phyloP scores from a whole-genome alignment of 306 rosid genomes.

The Mimosa pudica region DNA sequence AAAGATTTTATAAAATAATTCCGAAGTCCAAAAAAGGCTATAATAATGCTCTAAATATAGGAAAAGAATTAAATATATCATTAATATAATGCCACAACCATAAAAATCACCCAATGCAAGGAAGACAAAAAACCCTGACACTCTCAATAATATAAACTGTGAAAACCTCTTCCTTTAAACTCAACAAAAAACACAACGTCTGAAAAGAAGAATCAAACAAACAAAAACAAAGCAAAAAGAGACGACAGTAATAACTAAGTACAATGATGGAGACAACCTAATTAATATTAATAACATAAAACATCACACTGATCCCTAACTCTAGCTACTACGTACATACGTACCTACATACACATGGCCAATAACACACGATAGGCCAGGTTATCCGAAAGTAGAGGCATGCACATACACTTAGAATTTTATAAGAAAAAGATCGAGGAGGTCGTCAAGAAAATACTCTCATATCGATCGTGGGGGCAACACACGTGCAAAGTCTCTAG shows the following conservation, averaged over 20 bases:
- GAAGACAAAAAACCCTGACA: neutral
- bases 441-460: neutral
- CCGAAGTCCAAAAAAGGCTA: neutral
- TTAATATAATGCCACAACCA: neutral
- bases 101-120: neutral
- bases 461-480: too few relatives aligned
- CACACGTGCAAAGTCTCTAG: neutral
- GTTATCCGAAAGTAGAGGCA: neutral
- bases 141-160: neutral
- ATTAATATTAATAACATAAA: neutral
- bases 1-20: neutral
- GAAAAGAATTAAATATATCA: neutral
- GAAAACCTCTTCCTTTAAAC: neutral
- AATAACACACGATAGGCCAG: neutral
- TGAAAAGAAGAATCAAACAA: neutral
- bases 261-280: neutral
- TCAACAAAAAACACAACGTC: neutral
- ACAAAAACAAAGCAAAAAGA: neutral
- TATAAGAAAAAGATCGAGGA: constrained; percentile 5
- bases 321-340: too few relatives aligned
- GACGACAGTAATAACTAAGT: neutral
- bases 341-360: neutral
- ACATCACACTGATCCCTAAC: neutral
- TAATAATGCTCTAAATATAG: neutral
- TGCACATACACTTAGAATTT: neutral